These are phyloP conservation scores for Ustilago crameri DNA, from an alignment of 1,284 basidiomycete genomes.

Conservation along the genomic window DNA sequence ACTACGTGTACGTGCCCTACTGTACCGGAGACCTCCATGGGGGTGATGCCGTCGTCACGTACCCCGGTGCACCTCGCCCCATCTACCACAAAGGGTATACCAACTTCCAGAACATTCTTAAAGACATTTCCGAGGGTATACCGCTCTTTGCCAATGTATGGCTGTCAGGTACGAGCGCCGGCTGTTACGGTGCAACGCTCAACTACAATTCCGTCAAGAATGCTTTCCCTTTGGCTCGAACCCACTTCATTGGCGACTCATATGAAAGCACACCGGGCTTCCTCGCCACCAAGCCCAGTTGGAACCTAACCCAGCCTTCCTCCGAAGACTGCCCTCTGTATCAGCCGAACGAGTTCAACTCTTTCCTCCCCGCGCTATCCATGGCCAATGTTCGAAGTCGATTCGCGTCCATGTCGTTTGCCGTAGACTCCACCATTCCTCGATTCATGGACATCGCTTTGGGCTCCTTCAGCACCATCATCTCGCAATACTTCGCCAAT, in stretches of 20 bases:
- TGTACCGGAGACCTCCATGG: conserved; percentile 35
- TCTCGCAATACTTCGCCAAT: conserved; percentile 20
- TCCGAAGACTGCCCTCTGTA: conserved; percentile 15
- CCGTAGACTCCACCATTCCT: conserved; percentile 8
- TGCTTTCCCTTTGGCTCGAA: conserved; percentile 16
- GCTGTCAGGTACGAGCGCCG: conserved; percentile 30
- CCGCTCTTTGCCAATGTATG: conserved; percentile 19
- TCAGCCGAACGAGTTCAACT: conserved; percentile 24
- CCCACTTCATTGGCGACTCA: conserved; percentile 33
- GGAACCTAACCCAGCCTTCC: conserved; percentile 27
- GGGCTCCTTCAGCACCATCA: conserved; percentile 8
- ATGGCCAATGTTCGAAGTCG: conserved; percentile 21
- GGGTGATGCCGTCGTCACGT: conserved; percentile 21
- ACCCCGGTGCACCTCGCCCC: conserved; percentile 16
- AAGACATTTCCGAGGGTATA: conserved; percentile 3
- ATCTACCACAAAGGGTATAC: conserved; percentile 33
- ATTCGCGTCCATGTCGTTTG: conserved; percentile 21
- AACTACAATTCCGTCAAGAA: conserved; percentile 26
- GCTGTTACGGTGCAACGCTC: conserved; percentile 29
- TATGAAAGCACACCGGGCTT: conserved; percentile 27
- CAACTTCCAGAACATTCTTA: conserved; percentile 30
- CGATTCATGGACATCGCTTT: conserved; percentile 10
- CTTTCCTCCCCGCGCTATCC: conserved; percentile 26
- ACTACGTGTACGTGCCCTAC: conserved; percentile 34
- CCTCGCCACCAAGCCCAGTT: conserved; percentile 24